Conservation (phyloP, 2,329 filamentous ascomycete species). For the Leptosphaerulina australis region DNA sequence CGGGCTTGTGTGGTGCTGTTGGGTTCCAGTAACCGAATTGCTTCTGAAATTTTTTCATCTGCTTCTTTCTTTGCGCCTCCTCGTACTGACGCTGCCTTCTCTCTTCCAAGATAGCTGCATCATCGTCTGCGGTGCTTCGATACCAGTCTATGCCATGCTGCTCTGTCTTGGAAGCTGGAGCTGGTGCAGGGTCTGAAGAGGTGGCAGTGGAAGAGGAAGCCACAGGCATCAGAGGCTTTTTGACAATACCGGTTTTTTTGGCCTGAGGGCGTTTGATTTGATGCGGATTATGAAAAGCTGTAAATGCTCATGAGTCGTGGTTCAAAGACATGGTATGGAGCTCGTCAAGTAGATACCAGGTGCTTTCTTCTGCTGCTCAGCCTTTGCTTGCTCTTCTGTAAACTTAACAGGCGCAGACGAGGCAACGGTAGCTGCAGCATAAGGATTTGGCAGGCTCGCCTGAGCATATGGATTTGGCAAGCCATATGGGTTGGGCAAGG, state of each 20-base stretch:
- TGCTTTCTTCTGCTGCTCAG: conserved; percentile 41
- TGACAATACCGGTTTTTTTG: conserved; percentile 32
- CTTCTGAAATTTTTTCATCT: conserved; percentile 75
- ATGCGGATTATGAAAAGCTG: conserved; percentile 44
- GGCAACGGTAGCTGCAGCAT: conserved; percentile 34
- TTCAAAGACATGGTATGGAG: conserved; percentile 28
- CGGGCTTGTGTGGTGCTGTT: conserved; percentile 32
- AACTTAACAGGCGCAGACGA: conserved; percentile 38
- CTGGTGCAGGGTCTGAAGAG: conserved; percentile 24
- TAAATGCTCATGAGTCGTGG: conserved; percentile 36
- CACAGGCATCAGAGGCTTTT: conserved; percentile 35
- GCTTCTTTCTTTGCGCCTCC: conserved; percentile 63
- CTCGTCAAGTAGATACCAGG: conserved; percentile 41
- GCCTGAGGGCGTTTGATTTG: conserved; percentile 43
- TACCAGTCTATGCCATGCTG: conserved; percentile 52
- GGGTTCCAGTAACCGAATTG: conserved; percentile 65
- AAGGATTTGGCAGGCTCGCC: conserved; percentile 37
- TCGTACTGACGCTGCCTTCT: conserved; percentile 74
- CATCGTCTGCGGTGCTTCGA: conserved; percentile 85
- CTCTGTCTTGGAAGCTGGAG: conserved; percentile 19
- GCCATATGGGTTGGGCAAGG: conserved; percentile 36
- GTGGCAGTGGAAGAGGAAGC: conserved; percentile 18
- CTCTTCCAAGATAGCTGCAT: conserved; percentile 69
- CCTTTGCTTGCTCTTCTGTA: conserved; percentile 40
- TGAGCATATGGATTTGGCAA: conserved; percentile 37